These are phyloP conservation scores for Vairimorpha necatrix DNA, from an alignment of 371 early-diverging fungal genomes.

Conservation along the genomic window DNA sequence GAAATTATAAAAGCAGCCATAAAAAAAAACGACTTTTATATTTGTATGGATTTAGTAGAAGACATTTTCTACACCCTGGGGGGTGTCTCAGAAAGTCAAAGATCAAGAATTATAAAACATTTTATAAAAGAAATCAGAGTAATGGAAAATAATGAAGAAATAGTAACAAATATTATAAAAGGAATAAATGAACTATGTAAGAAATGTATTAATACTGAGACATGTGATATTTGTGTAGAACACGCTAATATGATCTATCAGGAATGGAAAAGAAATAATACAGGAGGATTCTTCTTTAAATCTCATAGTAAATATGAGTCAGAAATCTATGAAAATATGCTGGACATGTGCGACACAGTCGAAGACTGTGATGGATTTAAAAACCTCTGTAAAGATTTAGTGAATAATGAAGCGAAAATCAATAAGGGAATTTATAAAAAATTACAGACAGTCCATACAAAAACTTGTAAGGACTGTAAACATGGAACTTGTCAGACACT, in stretches of 20 bases:
- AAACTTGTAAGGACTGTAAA: conserved; percentile 19
- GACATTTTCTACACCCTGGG: conserved; percentile 4
- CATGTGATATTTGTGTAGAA: conserved; percentile 23
- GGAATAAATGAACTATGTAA: conserved; percentile 27
- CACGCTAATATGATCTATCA: conserved; percentile 29
- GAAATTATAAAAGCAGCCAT: conserved; percentile 7
- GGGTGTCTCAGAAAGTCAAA: neutral
- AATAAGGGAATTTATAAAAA: conserved; percentile 12
- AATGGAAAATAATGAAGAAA: conserved; percentile 16
- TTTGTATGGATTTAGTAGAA: conserved; percentile 12
- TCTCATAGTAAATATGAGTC: neutral
- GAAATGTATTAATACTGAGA: conserved; percentile 19
- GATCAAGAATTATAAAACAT: conserved; percentile 4
- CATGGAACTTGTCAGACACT: neutral
- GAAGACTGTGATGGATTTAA: conserved; percentile 23
- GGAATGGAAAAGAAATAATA: conserved; percentile 35
- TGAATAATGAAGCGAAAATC: conserved; percentile 4
- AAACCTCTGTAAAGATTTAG: conserved; percentile 33
- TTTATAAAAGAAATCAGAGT: neutral
- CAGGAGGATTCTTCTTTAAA: conserved; percentile 12
- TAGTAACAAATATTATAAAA: conserved; percentile 4
- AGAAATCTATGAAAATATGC: conserved; percentile 20
- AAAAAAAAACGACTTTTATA: neutral
- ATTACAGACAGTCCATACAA: conserved; percentile 17
- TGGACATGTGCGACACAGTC: conserved; percentile 22